Percentiles rank a stretch among this genome's conserved stretches.
These are phyloP conservation scores for Scheffersomyces insectosa DNA, from an alignment of 1,139 yeast species.

Conservation along the genomic window DNA sequence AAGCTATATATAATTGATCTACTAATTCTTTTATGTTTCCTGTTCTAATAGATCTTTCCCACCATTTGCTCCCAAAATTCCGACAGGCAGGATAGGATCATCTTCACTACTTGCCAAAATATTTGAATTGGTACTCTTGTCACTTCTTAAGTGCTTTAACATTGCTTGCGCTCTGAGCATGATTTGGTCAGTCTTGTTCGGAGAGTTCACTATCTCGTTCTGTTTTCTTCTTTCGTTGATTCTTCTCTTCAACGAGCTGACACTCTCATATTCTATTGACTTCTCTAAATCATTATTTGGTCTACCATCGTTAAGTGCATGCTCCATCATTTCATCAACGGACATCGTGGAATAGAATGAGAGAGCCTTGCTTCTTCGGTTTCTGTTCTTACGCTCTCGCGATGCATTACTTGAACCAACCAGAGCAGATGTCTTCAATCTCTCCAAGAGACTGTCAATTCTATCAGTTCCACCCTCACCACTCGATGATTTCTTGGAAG, in stretches of 20 bases:
- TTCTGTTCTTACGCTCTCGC: constrained; percentile 21
- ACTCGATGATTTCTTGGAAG: background rate
- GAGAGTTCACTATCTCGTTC: constrained; percentile 10
- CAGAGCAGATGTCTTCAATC: constrained; percentile 35
- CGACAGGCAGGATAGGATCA: no score
- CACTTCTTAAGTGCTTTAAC: constrained; percentile 37
- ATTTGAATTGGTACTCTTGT: constrained; percentile 5
- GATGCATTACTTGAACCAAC: constrained; percentile 18
- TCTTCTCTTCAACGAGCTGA: constrained; percentile 37
- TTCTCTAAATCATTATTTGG: background rate
- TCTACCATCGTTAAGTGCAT: background rate
- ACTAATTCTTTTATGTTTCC: no score
- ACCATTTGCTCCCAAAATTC: no score
- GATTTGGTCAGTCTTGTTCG: constrained; percentile 24
- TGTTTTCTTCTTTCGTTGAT: constrained; percentile 36
- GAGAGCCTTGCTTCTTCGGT: constrained; percentile 35
- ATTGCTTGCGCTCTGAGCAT: constrained; percentile 45
- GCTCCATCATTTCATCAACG: constrained; percentile 22
- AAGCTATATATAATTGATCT: no score
- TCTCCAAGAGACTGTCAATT: constrained; percentile 41
- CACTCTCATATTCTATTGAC: constrained; percentile 38
- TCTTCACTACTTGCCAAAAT: no score
- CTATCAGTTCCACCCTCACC: constrained; percentile 24
- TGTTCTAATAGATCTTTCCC: no score
- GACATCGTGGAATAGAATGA: constrained; percentile 37